Evolutionary conservation across 2,329 filamentous ascomycete species (phyloP).

Genomic region (Colletotrichum sansevieriae): DNA sequence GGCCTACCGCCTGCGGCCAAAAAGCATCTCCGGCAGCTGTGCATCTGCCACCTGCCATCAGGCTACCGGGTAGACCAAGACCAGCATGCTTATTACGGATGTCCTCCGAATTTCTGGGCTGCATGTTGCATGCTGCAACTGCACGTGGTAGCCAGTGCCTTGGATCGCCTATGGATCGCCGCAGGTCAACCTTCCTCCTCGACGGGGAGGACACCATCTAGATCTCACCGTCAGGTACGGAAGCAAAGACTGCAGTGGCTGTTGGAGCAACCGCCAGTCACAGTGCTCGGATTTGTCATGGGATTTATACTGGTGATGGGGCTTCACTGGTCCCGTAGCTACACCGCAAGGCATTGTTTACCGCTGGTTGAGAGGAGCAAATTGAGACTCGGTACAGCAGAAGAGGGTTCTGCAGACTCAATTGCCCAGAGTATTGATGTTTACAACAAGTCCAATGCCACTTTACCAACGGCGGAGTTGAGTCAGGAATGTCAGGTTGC

Average conservation of each 20-base stretch:
- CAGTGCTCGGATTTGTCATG: conserved; percentile 30
- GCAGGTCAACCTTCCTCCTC: too few relatives aligned
- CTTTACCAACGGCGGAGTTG: neutral
- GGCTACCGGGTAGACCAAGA: neutral
- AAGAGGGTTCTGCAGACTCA: neutral
- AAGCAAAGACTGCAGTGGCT: neutral
- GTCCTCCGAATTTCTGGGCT: conserved; percentile 12
- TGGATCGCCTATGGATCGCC: conserved; percentile 4
- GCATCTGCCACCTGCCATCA: neutral
- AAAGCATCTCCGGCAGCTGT: conserved; percentile 1
- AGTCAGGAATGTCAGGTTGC: conserved; percentile 20
- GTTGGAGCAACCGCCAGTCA: conserved; percentile 5
- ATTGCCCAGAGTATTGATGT: conserved; percentile 1
- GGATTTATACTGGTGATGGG: neutral
- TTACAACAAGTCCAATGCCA: neutral
- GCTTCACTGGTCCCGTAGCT: too few relatives aligned
- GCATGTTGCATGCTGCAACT: conserved; percentile 17
- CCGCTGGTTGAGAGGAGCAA: neutral
- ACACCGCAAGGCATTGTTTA: neutral
- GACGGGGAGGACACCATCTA: neutral
- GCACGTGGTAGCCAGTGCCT: conserved; percentile 14
- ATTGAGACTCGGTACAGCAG: conserved; percentile 4
- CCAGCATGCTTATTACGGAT: neutral
- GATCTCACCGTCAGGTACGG: conserved; percentile 18
- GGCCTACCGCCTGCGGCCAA: neutral